Base-by-base conservation (phyloP, 164 flowering plant genomes). In the Aristolochia fimbriata region DNA sequence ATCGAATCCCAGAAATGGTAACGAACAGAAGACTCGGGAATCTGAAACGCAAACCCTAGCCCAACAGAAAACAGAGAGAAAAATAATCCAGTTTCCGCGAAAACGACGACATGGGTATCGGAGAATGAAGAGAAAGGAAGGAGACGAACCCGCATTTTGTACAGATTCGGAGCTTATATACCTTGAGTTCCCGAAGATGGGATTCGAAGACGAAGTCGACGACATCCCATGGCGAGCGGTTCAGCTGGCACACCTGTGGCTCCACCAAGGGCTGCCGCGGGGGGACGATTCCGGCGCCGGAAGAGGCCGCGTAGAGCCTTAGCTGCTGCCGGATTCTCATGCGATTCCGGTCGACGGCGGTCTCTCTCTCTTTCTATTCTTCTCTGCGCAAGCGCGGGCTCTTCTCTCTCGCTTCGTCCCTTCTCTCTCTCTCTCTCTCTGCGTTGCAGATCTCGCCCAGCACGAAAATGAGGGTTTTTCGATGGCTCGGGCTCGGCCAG, bases 211-310 rank as follows among this genome's bases (percentile, higher is more conserved):
- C 9, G 71, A 75, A 66, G 13, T 76, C 23, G 52, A 77, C 67
- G 62, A 80, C 82, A 74, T 83, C 87, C 87, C 87, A 83, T 3
- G 81, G 83, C 19, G 84, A 78, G 67, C 71, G 78, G 70, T 78
- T 83, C 49, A 80, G 77, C 75, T 77, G 62, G 68, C 84, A 80
- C 47, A 75, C 70, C 63, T 60, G 73, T n/a, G n/a, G n/a, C 30
- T 27, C 30, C n/a, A 67, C 21, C 62, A 60, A 16, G 31, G 22
- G 17, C 30, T 20, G 68, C 21, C 62, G 58, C 30, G 31, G 22
- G 17, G 22, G 53, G 22, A 10, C 43, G 43, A 37, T 37, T 37
- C 43, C 43, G 43, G 12, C 1, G 12, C 11, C 43, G 12, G 43
- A 37, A 37, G 43, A 3, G 78, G 64, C 4, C 77, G 69, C 22